Evolutionary conservation across 2,329 filamentous ascomycete genomes (phyloP), one percentile per base, ranked within the genome.

Genomic region (Aspergillus pseudotamarii): DNA sequence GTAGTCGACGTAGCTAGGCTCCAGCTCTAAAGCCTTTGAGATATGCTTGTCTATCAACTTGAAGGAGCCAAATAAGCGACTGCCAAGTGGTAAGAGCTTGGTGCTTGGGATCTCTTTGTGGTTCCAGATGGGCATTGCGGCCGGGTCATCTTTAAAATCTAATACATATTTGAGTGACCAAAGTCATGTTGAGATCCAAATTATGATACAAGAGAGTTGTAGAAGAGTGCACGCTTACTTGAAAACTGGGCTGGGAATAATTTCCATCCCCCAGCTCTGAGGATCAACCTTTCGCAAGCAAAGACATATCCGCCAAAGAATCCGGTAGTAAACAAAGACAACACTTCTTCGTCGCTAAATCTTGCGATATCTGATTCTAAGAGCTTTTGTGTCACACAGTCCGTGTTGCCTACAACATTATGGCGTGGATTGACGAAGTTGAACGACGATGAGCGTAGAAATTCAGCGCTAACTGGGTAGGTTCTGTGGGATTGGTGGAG

Each of bases 251-350:
- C 48, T 5, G 48, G 4, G 48, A 51, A 26, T 11, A 32, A 23
- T 30, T 48, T 61, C 10, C 43, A 41, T 6, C 60, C 63, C 6
- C 57, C 63, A 32, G 41, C 36, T 4, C 28, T 23, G 46, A 66
- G 36, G 19, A 66, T 26, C 10, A 54, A 34, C 19, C 60, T 59
- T 48, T 68, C 66, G n/a, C 57, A 46, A 9, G 45, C 59, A 60
- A 69, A 69, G 4, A 68, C 54, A 57, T 61, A 61, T 0, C 67
- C 65, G 4, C 64, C 61, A 50, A 69, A 69, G 32, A 69, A 68
- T 23, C 67, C 67, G 23, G n/a, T 46, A 0, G 67, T 66, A 28
- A 69, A 69, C 19, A 64, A 59, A 1, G 65, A 56, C 14, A 69
- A 50, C 2, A 66, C 64, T 58, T 60, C 58, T 38, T 64, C 54